A percentile compares a stretch with the other conserved stretches of the same genome.
Evolutionary conservation across 1,284 basidiomycete species (phyloP).

Genomic region (Naganishia liquefaciens): DNA sequence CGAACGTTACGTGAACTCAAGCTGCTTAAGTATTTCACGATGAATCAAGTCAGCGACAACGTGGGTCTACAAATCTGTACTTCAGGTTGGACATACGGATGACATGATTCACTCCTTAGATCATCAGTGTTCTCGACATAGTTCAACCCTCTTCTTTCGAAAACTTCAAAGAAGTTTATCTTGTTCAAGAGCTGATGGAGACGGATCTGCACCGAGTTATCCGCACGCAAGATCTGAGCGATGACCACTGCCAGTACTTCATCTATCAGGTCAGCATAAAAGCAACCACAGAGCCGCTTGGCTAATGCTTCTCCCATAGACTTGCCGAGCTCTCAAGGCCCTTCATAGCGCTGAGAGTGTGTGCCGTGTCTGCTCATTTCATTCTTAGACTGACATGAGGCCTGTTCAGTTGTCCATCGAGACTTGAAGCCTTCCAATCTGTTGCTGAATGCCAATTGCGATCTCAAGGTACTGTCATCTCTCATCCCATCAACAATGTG

Average conservation of each 20-base stretch:
- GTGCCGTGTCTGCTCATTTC: conserved; percentile 29
- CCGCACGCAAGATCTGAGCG: conserved; percentile 75
- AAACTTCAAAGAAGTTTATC: conserved; percentile 75
- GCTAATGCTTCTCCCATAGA: conserved; percentile 46
- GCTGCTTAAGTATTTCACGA: conserved; percentile 83
- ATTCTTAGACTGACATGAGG: neutral
- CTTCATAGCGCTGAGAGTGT: conserved; percentile 79
- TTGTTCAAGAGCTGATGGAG: conserved; percentile 81
- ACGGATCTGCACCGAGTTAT: conserved; percentile 73
- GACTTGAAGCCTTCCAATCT: conserved; percentile 95
- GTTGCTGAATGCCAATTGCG: conserved; percentile 93
- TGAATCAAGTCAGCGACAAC: conserved; percentile 89
- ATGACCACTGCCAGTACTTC: conserved; percentile 88
- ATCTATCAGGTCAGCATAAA: conserved; percentile 62
- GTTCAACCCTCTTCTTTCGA: conserved; percentile 86
- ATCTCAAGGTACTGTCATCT: conserved; percentile 70
- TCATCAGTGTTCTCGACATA: conserved; percentile 93
- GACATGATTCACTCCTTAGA: conserved; percentile 57
- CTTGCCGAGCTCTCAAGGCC: conserved; percentile 88
- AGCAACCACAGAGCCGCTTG: neutral
- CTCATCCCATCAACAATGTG: neutral
- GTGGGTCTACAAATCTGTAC: conserved; percentile 58
- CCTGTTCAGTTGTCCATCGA: conserved; percentile 73
- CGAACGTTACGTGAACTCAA: conserved; percentile 84
- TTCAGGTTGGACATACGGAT: neutral